Evolutionary conservation across 78 protist species (phyloP), one percentile per base, ranked within the genome.

Genomic region (Emiliania huxleyi): DNA sequence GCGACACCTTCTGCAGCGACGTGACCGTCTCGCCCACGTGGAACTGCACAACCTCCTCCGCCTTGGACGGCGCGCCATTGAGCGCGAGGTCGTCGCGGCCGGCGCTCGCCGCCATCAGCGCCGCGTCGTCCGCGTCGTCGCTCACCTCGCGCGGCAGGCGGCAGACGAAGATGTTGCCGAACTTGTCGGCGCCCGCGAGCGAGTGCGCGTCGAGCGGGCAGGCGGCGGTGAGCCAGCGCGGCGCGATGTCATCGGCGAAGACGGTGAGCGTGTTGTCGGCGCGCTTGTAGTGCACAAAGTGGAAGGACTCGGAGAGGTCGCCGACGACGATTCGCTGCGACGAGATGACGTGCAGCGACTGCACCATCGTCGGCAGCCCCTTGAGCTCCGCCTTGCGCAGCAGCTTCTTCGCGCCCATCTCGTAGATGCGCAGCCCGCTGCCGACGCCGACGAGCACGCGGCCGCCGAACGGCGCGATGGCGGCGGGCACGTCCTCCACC

Each of bases 161-260:
- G 18, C 55, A 21, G n/a, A 98, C 69, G 77, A 81, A 93, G 38
- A 98, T 83, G 89, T 95, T 96, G 69, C 99, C 99, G 62, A 98
- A 98, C 94, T 96, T 96, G 95, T 98, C 99, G 69, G 96, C 94
- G 12, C 93, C 98, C 18, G 97, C 98, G 11, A 98, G 77, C 0
- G 99, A 98, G 93, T 94, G 94, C 90, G 95, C 95, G 95, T 99
- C 99, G 43, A 99, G 87, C 44, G 85, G 43, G 40, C 55, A 23
- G 26, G 42, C 49, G 0, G 96, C 45, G 0, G 99, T 96, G 21
- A 97, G 6, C 95, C 95, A 96, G 22, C 99, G 95, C 37, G 99
- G 99, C n/a, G 56, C 29, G 22, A 97, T 81, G 90, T 97, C 98
- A 69, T 98, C 99, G 22, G 99, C 99, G 91, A 98, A 97, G 35